These are phyloP conservation scores for Thuidium tamariscinum DNA, from an alignment of 225 moss, liverwort and hornwort genomes.

Conservation along the genomic window DNA sequence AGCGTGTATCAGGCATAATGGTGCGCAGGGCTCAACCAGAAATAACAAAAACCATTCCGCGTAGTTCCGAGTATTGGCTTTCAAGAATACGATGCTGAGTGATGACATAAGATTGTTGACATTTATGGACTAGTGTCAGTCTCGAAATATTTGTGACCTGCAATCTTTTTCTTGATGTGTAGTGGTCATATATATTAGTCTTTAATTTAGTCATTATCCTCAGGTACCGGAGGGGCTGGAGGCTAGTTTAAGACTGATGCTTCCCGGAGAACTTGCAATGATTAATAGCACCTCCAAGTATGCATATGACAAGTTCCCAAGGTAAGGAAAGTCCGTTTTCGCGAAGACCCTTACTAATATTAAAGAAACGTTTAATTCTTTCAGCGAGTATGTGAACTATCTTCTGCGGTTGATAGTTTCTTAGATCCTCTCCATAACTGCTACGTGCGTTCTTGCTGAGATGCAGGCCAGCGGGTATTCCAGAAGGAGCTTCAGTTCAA, in stretches of 20 bases:
- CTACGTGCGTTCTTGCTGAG: neutral
- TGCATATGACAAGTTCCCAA: constrained; percentile 92
- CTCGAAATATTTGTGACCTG: neutral
- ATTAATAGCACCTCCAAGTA: constrained; percentile 66
- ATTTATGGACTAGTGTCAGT: neutral
- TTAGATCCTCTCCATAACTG: neutral
- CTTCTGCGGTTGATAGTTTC: neutral
- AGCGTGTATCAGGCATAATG: neutral
- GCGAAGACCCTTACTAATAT: neutral
- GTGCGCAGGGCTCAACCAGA: neutral
- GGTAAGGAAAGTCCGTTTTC: constrained; percentile 18
- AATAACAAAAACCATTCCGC: neutral
- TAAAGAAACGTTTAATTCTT: neutral
- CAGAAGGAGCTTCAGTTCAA: constrained; percentile 77
- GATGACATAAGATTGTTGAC: neutral
- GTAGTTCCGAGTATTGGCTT: neutral
- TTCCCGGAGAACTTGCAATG: constrained; percentile 81
- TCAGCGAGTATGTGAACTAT: neutral
- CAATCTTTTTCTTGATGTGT: neutral
- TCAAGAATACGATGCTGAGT: neutral
- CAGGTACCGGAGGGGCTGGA: constrained; percentile 96
- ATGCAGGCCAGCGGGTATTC: constrained; percentile 64
- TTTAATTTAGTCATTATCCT: neutral
- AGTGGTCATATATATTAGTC: neutral
- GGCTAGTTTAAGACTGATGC: constrained; percentile 84